phyloP scores from a whole-genome alignment of 345 rosid species.

The Arabidopsis arenosa region DNA sequence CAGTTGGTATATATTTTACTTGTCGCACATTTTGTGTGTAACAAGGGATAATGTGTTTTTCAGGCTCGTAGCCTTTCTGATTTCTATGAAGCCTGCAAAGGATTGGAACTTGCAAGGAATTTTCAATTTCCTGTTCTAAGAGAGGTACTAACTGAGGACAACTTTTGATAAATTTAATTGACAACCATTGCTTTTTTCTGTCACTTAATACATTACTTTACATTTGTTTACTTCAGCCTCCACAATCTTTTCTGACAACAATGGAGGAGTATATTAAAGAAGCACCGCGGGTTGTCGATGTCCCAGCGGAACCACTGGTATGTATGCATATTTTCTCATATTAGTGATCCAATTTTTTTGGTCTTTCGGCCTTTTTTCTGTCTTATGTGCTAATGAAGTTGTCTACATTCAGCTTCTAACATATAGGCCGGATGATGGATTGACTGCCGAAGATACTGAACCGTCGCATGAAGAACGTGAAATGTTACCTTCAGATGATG shows the following conservation, averaged over 20 bases:
- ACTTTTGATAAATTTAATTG: not conserved
- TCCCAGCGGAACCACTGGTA: constrained; percentile 73
- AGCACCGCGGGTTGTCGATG: constrained; percentile 87
- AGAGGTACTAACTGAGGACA: constrained; percentile 61
- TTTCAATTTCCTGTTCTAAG: constrained; percentile 93
- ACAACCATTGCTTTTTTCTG: not conserved
- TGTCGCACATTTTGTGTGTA: constrained; percentile 8
- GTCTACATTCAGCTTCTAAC: constrained; percentile 69
- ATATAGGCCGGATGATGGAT: constrained; percentile 78
- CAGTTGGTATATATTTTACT: not conserved
- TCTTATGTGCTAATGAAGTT: constrained; percentile 28
- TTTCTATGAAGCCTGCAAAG: constrained; percentile 93
- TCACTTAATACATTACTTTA: constrained; percentile 1
- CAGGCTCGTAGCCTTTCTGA: constrained; percentile 95
- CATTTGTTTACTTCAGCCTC: constrained; percentile 64
- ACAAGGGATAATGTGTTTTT: constrained; percentile 26
- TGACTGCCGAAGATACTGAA: constrained; percentile 58
- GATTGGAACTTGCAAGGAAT: constrained; percentile 97
- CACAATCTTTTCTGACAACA: constrained; percentile 88
- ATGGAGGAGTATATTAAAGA: constrained; percentile 99
- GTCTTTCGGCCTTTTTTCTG: not conserved
- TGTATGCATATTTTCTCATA: constrained; percentile 45
- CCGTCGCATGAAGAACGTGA: constrained; percentile 61
- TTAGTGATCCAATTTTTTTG: not conserved
- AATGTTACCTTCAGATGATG: constrained; percentile 57